Evolutionary conservation across 352 stramenopile genomes (phyloP).

Genomic region (Phytopythium cucurbitacearum): DNA sequence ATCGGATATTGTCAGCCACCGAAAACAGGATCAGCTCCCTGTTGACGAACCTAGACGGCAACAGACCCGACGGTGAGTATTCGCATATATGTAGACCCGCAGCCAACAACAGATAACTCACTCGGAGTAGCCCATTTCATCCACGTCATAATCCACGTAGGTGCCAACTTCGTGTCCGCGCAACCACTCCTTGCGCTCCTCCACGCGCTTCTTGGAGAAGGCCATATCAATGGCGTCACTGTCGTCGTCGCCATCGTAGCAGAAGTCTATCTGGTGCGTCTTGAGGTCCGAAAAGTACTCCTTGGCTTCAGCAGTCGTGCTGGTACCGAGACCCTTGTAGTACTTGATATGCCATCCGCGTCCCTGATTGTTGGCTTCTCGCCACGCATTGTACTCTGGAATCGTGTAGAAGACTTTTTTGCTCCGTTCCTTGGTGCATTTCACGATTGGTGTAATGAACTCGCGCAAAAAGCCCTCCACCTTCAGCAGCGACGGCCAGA

Average conservation of each 20-base stretch:
- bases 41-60: constrained; percentile 91
- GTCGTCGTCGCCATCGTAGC: constrained; percentile 87
- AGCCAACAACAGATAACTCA: constrained; percentile 22
- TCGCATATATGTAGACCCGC: background rate
- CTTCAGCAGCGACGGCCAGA: constrained; percentile 96
- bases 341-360: constrained; percentile 98
- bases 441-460: constrained; percentile 98
- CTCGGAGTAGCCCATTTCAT: constrained; percentile 92
- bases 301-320: constrained; percentile 94
- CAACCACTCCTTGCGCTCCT: constrained; percentile 97
- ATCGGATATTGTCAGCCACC: constrained; percentile 96
- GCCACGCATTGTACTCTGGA: constrained; percentile 95
- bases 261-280: constrained; percentile 93
- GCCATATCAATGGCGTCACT: constrained; percentile 95
- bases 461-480: constrained; percentile 90
- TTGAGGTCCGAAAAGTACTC: constrained; percentile 96
- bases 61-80: background rate
- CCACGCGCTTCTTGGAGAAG: constrained; percentile 95
- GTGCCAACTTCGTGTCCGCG: constrained; percentile 78
- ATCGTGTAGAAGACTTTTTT: constrained; percentile 96
- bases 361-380: constrained; percentile 80
- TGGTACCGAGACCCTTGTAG: constrained; percentile 99
- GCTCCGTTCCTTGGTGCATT: constrained; percentile 89
- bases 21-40: constrained; percentile 99
- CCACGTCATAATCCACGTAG: constrained; percentile 90